These are phyloP conservation scores for Dactylellina drechsleri DNA, from an alignment of 2,329 filamentous ascomycete genomes.

Conservation along the genomic window DNA sequence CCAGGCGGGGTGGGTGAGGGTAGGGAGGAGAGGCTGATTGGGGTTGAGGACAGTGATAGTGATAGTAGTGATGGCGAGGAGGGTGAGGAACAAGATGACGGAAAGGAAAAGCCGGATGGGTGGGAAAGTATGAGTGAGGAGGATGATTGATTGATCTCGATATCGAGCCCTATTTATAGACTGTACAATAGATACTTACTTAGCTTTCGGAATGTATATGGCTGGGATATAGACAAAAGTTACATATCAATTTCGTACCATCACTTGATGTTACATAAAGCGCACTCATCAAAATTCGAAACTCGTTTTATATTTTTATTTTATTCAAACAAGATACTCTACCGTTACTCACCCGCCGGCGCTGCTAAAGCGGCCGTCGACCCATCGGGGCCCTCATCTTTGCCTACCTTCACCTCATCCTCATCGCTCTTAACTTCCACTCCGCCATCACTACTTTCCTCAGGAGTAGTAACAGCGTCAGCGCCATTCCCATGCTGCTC, in stretches of 20 bases:
- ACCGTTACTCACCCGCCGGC: constrained; percentile 20
- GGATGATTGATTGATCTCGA: constrained; percentile 29
- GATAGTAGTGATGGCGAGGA: constrained; percentile 67
- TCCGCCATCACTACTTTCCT: constrained; percentile 59
- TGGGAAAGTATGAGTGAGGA: constrained; percentile 70
- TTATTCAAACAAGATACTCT: constrained; percentile 33
- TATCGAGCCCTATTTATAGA: background rate
- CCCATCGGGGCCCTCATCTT: background rate
- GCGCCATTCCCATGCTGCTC: constrained; percentile 3
- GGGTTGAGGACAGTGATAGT: constrained; percentile 70
- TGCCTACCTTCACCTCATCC: constrained; percentile 4
- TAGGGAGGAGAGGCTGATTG: constrained; percentile 79
- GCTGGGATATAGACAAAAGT: constrained; percentile 43
- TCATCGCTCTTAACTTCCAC: constrained; percentile 36
- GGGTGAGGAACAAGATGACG: constrained; percentile 55
- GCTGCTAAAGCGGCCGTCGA: constrained; percentile 3
- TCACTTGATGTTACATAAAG: background rate
- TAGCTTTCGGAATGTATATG: constrained; percentile 8
- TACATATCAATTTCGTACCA: background rate
- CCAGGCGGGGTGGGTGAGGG: constrained; percentile 71
- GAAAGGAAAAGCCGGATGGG: constrained; percentile 61
- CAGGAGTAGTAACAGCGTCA: background rate
- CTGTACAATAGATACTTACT: constrained; percentile 22
- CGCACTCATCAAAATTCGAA: constrained; percentile 5
- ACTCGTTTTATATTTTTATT: constrained; percentile 32